phyloP scores from a whole-genome alignment of 1,139 yeast genomes.

The Pichia sp. region DNA sequence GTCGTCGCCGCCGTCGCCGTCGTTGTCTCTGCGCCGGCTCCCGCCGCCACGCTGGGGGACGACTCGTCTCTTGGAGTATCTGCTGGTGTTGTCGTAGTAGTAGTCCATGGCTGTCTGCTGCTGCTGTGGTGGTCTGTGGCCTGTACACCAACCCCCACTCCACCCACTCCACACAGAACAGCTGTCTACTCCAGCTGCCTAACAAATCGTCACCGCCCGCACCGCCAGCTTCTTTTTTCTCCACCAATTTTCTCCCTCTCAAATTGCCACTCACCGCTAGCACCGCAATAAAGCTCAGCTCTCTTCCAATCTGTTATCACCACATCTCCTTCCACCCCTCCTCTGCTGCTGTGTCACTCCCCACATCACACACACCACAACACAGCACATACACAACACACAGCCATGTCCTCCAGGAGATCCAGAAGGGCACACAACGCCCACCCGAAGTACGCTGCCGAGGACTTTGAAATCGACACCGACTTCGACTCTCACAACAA shows the following conservation, averaged over 20 bases:
- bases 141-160: neutral
- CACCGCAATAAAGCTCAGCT: too few species aligned
- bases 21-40: neutral
- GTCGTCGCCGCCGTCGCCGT: neutral
- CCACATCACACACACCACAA: too few species aligned
- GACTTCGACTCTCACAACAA: slow-evolving; percentile 12
- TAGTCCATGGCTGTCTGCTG: slow-evolving; percentile 9
- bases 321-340: too few species aligned
- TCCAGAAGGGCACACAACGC: slow-evolving; percentile 24
- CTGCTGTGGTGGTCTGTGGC: slow-evolving; percentile 3
- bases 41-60: neutral
- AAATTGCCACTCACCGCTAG: neutral
- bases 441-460: slow-evolving; percentile 19
- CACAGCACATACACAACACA: too few species aligned
- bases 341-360: too few species aligned
- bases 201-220: too few species aligned
- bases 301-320: too few species aligned
- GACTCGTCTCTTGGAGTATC: too few species aligned
- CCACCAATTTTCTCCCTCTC: too few species aligned
- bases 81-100: too few species aligned
- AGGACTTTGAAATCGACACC: slow-evolving; percentile 15
- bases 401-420: slow-evolving; percentile 30
- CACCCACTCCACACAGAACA: neutral
- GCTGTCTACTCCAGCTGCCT: too few species aligned
- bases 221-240: too few species aligned